A percentile compares a stretch with the other conserved stretches of the same genome.
Conservation (phyloP, 1,284 basidiomycete species). For the Sanghuangporus weigelae region DNA sequence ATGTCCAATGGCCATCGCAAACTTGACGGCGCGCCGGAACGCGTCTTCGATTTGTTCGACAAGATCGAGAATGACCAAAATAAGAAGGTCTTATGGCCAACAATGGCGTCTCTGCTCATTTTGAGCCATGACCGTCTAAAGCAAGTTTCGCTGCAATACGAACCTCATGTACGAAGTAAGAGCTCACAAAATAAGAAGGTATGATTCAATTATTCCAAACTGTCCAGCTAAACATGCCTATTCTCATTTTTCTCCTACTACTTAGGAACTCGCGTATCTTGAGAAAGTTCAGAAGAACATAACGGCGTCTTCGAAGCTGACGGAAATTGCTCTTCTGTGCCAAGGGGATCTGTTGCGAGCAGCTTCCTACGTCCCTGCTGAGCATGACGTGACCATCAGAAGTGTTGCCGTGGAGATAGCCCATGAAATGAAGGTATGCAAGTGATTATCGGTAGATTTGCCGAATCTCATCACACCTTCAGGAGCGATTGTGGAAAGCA, state of each 20-base stretch:
- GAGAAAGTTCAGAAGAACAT: conserved; percentile 41
- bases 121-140: conserved; percentile 73
- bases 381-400: conserved; percentile 55
- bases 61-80: conserved; percentile 49
- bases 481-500: conserved; percentile 39
- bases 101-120: conserved; percentile 72
- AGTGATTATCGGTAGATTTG: background rate
- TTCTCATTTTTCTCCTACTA: background rate
- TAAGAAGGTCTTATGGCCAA: conserved; percentile 73
- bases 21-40: conserved; percentile 77
- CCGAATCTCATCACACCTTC: conserved; percentile 22
- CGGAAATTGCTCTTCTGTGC: conserved; percentile 68
- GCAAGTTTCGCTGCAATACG: conserved; percentile 25
- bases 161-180: conserved; percentile 2
- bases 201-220: conserved; percentile 1
- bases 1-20: conserved; percentile 57
- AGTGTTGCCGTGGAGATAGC: conserved; percentile 68
- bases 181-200: conserved; percentile 15
- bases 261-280: conserved; percentile 43
- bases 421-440: conserved; percentile 68
- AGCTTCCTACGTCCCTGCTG: conserved; percentile 62
- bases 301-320: conserved; percentile 44
- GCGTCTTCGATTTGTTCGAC: conserved; percentile 76
- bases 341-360: conserved; percentile 80
- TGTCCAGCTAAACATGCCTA: background rate